Base-by-base conservation (phyloP, 495 filamentous ascomycete genomes). In the Copromyces sp. region DNA sequence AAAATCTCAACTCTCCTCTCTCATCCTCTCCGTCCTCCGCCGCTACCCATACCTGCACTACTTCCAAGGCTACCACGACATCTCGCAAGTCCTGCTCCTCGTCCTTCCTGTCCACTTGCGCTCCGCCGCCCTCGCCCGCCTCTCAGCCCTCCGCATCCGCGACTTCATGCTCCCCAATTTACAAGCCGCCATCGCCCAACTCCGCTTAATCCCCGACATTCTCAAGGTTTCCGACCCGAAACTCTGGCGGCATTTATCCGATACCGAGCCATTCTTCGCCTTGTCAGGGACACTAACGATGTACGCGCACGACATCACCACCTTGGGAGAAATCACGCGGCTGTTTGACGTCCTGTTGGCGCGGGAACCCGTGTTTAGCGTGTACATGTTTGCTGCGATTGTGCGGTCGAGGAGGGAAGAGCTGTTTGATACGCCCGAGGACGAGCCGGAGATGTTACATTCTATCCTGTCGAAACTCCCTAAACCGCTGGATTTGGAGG, bases 61-160 rank as follows among this genome's bases (percentile, higher is more conserved):
- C 82, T 98, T 98, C 83, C 95, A 99, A 85, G 95, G 95, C 74
- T 99, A 97, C 81, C 95, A 99, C 79, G 95, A 99, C 82, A 98
- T 99, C 77, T 95, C 92, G 74, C 96, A 98, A 80, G 95, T 99
- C n/a, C 85, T 99, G 68, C 87, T 98, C 5, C 87, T 99, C 17
- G 93, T 97, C 8, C 84, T 98, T 3, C 85, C 88, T 6, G 72
- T 83, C n/a, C 80, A 85, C 4, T 77, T 84, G 38, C 82, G 78
- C 45, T 79, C 73, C 3, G 76, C 82, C 3, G 89, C 91, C 39
- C 89, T 97, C 16, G 84, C 91, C 40, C 91, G 90, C 29, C 88
- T 99, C 70, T 97, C 94, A 3, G 87, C 94, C 29, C 86, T 98
- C 24, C 90, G 92, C 68, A 97, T 98, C 78, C 89, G 95, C 69